Percentiles rank a stretch among this genome's conserved stretches.
Conservation (phyloP, 2,329 filamentous ascomycete genomes). For the Penicillium sumatraense region DNA sequence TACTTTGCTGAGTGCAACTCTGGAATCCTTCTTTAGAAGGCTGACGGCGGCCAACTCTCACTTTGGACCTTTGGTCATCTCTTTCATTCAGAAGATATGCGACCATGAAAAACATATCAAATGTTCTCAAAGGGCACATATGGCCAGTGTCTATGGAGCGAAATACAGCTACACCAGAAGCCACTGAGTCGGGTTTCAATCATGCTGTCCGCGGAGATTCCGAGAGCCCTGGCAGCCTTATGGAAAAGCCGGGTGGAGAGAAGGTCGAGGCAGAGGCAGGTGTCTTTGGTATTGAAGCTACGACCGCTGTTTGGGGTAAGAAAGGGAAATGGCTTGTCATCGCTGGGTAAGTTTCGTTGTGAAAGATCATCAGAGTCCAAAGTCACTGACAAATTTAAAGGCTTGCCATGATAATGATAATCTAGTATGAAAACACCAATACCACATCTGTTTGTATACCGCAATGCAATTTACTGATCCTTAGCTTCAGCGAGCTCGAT, state of each 20-base stretch:
- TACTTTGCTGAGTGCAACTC: not conserved
- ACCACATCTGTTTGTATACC: not conserved
- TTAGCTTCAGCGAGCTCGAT: constrained; percentile 37
- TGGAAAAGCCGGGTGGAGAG: not conserved
- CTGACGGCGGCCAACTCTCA: not conserved
- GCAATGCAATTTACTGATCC: not conserved
- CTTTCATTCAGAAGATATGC: not conserved
- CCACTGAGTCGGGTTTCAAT: not conserved
- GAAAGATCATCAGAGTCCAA: too few relatives aligned
- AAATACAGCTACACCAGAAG: not conserved
- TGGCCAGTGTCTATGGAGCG: not conserved
- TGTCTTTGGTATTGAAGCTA: constrained; percentile 27
- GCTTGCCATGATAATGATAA: constrained; percentile 36
- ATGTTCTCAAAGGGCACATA: not conserved
- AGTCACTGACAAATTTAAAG: constrained; percentile 21
- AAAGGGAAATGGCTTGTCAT: constrained; percentile 36
- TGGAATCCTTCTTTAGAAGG: not conserved
- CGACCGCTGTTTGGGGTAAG: constrained; percentile 34
- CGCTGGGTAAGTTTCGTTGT: constrained; percentile 26
- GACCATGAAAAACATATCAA: not conserved
- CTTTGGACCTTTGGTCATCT: not conserved
- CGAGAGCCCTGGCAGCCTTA: not conserved
- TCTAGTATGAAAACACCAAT: constrained; percentile 28
- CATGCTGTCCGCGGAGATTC: too few relatives aligned
- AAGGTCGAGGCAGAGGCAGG: not conserved